These are phyloP conservation scores for Fusarium multiceps DNA, from an alignment of 2,329 filamentous ascomycete species.

Conservation along the genomic window DNA sequence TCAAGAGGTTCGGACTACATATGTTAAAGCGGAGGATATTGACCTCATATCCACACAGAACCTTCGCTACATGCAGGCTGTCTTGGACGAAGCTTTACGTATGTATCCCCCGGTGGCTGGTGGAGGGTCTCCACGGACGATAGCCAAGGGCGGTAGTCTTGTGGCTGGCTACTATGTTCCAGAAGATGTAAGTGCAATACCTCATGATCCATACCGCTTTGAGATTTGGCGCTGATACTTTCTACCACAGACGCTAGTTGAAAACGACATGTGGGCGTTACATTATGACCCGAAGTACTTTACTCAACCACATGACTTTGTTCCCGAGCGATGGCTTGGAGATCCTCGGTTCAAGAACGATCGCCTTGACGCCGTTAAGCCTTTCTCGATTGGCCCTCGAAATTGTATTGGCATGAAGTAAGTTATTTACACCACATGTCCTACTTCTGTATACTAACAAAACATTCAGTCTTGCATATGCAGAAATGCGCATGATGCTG, in stretches of 20 bases:
- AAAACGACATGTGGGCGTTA: neutral
- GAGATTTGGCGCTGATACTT: fast-evolving
- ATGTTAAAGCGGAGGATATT: slow-evolving; percentile 2
- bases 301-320: neutral
- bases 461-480: neutral
- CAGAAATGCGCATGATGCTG: slow-evolving; percentile 15
- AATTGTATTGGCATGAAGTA: slow-evolving; percentile 2
- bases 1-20: slow-evolving; percentile 10
- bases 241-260: neutral
- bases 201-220: too few species aligned
- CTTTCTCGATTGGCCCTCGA: neutral
- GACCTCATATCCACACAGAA: slow-evolving; percentile 20
- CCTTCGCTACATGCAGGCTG: slow-evolving; percentile 15
- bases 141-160: slow-evolving; percentile 6
- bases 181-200: neutral
- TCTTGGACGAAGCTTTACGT: slow-evolving; percentile 19
- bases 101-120: slow-evolving; percentile 24
- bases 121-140: slow-evolving; percentile 18
- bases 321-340: neutral
- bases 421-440: neutral
- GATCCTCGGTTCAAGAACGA: neutral
- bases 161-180: slow-evolving; percentile 25
- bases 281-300: neutral
- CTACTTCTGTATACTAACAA: neutral
- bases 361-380: neutral